Percentiles rank a stretch among this genome's conserved stretches.
phyloP scores from a whole-genome alignment of 2,329 filamentous ascomycete species.

The Aspergillus sp. region DNA sequence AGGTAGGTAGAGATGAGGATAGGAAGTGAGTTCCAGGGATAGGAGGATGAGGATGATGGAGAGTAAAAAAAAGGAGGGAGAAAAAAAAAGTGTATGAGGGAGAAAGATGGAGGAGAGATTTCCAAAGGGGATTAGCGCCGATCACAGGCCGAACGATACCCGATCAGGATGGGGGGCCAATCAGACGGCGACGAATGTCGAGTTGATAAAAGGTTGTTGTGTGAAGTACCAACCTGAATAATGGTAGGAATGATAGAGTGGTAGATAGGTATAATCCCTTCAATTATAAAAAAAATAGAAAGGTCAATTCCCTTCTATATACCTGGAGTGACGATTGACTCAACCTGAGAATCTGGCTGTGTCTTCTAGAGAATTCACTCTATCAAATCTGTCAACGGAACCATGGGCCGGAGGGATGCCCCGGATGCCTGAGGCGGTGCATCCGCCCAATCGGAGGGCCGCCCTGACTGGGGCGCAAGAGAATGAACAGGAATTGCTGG shows the following conservation, averaged over 20 bases:
- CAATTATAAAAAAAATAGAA: background rate
- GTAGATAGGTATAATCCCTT: background rate
- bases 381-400: background rate
- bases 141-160: conserved; percentile 10
- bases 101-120: conserved; percentile 7
- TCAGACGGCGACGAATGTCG: background rate
- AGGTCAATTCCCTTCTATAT: background rate
- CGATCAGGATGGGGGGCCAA: conserved; percentile 6
- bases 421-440: background rate
- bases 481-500: conserved; percentile 13
- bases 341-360: background rate
- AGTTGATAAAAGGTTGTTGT: background rate
- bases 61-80: background rate
- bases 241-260: background rate
- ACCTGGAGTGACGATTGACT: background rate
- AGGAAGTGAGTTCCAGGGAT: background rate
- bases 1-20: background rate
- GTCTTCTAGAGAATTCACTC: background rate
- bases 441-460: conserved; percentile 13
- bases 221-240: background rate
- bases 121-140: conserved; percentile 15
- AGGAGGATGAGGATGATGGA: conserved; percentile 1
- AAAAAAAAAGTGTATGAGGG: background rate
- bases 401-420: conserved; percentile 7
- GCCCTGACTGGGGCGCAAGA: conserved; percentile 12